Evolutionary conservation across 352 stramenopile genomes (phyloP).

Genomic region (Globisporangium perplexum): DNA sequence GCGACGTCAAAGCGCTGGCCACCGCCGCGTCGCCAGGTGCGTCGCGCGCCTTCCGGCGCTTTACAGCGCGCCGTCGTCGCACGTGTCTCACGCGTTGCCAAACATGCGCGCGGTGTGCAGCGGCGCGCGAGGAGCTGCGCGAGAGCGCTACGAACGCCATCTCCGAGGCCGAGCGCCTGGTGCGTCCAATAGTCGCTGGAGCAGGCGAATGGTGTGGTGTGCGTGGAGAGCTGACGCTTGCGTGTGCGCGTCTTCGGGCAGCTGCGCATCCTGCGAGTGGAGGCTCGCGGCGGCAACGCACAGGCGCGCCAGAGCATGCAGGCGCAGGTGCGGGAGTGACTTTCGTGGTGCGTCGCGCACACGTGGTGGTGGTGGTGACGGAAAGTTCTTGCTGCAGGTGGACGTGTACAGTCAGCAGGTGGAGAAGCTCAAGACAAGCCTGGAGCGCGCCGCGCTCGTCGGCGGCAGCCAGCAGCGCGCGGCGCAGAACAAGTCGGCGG

Average conservation of each 20-base stretch:
- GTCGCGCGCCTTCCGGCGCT: no score
- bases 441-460: constrained; percentile 71
- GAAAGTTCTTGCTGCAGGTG: constrained; percentile 22
- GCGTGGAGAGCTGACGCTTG: constrained; percentile 1
- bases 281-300: constrained; percentile 64
- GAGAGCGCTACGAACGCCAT: constrained; percentile 55
- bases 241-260: constrained; percentile 12
- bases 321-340: constrained; percentile 47
- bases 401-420: constrained; percentile 73
- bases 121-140: constrained; percentile 35
- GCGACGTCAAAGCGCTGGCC: constrained; percentile 49
- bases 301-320: constrained; percentile 82
- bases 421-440: constrained; percentile 75
- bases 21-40: constrained; percentile 25
- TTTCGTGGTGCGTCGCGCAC: no score
- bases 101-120: constrained; percentile 14
- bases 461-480: constrained; percentile 55
- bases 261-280: constrained; percentile 77
- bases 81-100: not conserved
- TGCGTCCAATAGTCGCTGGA: constrained; percentile 8
- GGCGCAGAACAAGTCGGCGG: constrained; percentile 23
- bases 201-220: not conserved
- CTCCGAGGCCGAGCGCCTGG: constrained; percentile 67
- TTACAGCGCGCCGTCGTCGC: no score
- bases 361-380: not conserved